Percentiles rank a stretch among this genome's conserved stretches.
Evolutionary conservation across 2,329 filamentous ascomycete genomes (phyloP).

Genomic region (Calonectria montana): DNA sequence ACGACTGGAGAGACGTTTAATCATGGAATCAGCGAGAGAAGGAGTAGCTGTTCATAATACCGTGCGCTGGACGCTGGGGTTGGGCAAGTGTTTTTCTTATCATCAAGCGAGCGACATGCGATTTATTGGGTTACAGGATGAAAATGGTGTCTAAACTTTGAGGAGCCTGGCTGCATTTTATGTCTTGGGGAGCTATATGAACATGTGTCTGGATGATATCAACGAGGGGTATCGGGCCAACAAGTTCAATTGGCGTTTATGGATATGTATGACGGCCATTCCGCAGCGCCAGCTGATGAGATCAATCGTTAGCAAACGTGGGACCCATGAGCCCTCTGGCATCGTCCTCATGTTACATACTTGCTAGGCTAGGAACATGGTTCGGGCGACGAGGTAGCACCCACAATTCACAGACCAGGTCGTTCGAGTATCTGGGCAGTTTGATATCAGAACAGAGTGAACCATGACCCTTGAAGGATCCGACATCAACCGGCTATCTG

Average conservation of each 20-base stretch:
- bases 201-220: not conserved
- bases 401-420: not conserved
- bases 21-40: not conserved
- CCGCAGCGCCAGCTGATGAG: not conserved
- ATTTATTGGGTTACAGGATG: not conserved
- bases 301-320: not conserved
- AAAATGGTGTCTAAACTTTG: not conserved
- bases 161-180: not conserved
- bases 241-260: not conserved
- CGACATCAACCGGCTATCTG: not conserved
- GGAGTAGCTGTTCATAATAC: not conserved
- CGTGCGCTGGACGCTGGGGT: conserved; percentile 20
- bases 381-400: not conserved
- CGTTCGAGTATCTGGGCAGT: not conserved
- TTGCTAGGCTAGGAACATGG: not conserved
- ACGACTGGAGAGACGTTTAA: not conserved
- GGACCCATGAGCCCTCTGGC: not conserved
- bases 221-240: not conserved
- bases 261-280: too few relatives aligned
- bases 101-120: not conserved
- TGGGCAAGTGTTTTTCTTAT: not conserved
- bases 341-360: not conserved
- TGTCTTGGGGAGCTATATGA: not conserved
- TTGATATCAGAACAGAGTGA: not conserved
- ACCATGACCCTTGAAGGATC: not conserved